Percentiles rank a stretch among this genome's conserved stretches.
phyloP scores from a whole-genome alignment of 78 protist species.

The Isochrysis galbana region DNA sequence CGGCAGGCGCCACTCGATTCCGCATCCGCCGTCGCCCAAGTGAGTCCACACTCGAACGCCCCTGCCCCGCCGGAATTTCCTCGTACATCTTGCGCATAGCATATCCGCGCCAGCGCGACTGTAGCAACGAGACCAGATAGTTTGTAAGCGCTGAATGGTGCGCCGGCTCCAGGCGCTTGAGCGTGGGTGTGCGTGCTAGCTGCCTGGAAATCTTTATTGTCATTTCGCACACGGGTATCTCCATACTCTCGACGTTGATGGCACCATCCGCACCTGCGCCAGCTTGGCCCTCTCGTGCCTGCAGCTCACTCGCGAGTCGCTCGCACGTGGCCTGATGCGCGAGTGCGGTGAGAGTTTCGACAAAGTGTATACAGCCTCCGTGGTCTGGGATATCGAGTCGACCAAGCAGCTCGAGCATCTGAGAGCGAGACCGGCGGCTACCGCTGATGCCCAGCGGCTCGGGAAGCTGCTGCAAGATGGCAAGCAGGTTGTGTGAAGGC shows the following conservation, averaged over 20 bases:
- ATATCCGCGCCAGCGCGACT: background rate
- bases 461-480: background rate
- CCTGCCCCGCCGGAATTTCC: background rate
- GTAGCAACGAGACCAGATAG: constrained; percentile 13
- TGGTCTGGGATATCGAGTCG: background rate
- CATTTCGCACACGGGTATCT: background rate
- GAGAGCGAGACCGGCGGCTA: background rate
- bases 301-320: background rate
- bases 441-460: background rate
- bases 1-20: too few relatives aligned
- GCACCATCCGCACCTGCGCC: background rate
- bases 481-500: background rate
- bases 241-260: background rate
- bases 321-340: background rate
- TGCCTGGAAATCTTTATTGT: background rate
- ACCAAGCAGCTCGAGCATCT: background rate
- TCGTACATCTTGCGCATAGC: constrained; percentile 3
- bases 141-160: background rate
- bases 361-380: background rate
- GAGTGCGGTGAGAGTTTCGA: constrained; percentile 1
- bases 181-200: background rate
- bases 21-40: too few relatives aligned
- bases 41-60: background rate
- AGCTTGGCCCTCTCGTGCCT: background rate
- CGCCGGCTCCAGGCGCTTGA: background rate